phyloP scores from a whole-genome alignment of 2,329 filamentous ascomycete genomes.

The Sporothrix dimorphospora region DNA sequence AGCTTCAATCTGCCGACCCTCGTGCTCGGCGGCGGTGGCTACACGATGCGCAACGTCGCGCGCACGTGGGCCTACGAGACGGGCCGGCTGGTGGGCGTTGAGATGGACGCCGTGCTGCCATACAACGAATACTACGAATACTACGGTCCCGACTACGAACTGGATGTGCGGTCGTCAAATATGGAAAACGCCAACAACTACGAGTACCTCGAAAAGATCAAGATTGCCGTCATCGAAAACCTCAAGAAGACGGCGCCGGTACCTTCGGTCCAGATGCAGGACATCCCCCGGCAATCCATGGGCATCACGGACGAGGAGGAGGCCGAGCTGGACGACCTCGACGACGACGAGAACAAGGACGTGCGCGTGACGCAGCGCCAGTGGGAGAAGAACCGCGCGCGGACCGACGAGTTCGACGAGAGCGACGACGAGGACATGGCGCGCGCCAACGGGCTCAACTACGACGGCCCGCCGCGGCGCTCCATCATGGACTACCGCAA shows the following conservation, averaged over 20 bases:
- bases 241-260: conserved; percentile 81
- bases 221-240: conserved; percentile 81
- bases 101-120: conserved; percentile 80
- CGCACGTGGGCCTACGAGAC: conserved; percentile 98
- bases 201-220: conserved; percentile 80
- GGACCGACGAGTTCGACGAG: conserved; percentile 81
- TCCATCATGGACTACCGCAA: conserved; percentile 58
- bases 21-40: conserved; percentile 93
- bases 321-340: conserved; percentile 67
- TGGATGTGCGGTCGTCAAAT: conserved; percentile 86
- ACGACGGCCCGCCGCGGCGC: conserved; percentile 49
- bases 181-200: conserved; percentile 89
- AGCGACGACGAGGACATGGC: conserved; percentile 88
- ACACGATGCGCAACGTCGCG: conserved; percentile 96
- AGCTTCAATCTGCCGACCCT: conserved; percentile 81
- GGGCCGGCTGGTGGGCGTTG: conserved; percentile 80
- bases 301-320: conserved; percentile 70
- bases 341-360: conserved; percentile 87
- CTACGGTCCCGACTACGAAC: conserved; percentile 86
- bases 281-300: conserved; percentile 66
- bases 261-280: conserved; percentile 89
- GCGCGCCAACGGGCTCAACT: conserved; percentile 67
- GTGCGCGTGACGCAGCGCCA: conserved; percentile 77
- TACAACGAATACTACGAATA: conserved; percentile 99
- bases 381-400: conserved; percentile 77